These are phyloP conservation scores for Zymoseptoria pseudotritici DNA, from an alignment of 2,329 filamentous ascomycete genomes.

Conservation along the genomic window DNA sequence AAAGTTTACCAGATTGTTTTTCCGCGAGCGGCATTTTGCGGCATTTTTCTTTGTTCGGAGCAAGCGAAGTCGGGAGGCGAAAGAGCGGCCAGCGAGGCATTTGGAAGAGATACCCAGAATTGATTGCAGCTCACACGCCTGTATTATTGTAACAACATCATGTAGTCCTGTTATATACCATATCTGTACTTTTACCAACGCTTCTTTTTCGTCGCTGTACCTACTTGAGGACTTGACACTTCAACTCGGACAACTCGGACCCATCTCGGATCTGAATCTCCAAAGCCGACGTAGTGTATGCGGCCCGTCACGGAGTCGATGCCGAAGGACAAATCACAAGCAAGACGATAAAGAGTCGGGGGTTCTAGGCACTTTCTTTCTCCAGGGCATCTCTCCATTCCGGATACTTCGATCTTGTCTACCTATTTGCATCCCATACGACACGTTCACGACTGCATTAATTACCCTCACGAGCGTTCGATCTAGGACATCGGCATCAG, in stretches of 20 bases:
- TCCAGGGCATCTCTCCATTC: not conserved
- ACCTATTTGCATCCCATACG: not conserved
- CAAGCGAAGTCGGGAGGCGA: not conserved
- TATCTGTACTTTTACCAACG: not conserved
- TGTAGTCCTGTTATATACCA: not conserved
- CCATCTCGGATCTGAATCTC: not conserved
- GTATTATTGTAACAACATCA: not conserved
- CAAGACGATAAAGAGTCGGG: not conserved
- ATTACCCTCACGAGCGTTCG: not conserved
- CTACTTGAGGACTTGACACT: not conserved
- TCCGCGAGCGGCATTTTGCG: not conserved
- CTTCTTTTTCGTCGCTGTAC: not conserved
- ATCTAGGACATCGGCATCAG: not conserved
- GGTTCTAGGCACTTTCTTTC: not conserved
- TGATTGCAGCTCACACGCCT: not conserved
- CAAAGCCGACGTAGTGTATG: not conserved
- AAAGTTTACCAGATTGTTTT: not conserved
- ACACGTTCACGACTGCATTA: not conserved
- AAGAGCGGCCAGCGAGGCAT: not conserved
- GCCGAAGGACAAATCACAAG: not conserved
- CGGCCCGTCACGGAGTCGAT: not conserved
- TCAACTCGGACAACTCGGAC: not conserved
- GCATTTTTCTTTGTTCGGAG: not conserved
- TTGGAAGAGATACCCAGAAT: not conserved
- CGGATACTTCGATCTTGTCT: not conserved